Evolutionary conservation across 805 yeast genomes (phyloP).

Genomic region (Candida endomychidarum): DNA sequence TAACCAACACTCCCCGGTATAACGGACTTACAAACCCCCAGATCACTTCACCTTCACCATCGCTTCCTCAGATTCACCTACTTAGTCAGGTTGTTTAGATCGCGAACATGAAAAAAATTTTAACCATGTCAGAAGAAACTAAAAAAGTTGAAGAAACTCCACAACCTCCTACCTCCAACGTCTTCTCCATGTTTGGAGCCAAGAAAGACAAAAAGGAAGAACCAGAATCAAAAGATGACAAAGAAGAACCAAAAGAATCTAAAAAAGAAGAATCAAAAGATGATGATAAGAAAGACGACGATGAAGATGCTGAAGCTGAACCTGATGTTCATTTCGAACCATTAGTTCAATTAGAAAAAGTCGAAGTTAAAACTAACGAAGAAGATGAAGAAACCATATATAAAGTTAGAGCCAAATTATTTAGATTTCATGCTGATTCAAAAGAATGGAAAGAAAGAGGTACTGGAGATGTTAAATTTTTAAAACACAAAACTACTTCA

Average conservation of each 20-base stretch:
- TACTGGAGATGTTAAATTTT: conserved; percentile 95
- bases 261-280: conserved; percentile 28
- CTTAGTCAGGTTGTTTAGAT: too few relatives aligned
- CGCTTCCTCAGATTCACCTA: too few relatives aligned
- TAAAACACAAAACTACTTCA: conserved; percentile 78
- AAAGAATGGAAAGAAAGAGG: conserved; percentile 99
- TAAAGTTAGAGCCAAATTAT: conserved; percentile 92
- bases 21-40: too few relatives aligned
- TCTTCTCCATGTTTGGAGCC: conserved; percentile 95
- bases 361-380: conserved; percentile 84
- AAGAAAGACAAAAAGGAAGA: conserved; percentile 66
- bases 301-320: conserved; percentile 58
- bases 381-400: conserved; percentile 31
- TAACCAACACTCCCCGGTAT: too few relatives aligned
- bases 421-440: conserved; percentile 79
- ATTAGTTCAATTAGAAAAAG: conserved; percentile 89
- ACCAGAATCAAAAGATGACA: conserved; percentile 21
- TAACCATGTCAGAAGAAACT: conserved; percentile 21
- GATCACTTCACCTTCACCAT: too few relatives aligned
- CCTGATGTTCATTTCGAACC: conserved; percentile 96
- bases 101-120: conserved; percentile 3
- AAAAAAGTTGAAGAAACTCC: conserved; percentile 19
- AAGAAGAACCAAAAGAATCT: conserved; percentile 6
- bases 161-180: conserved; percentile 66
- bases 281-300: conserved; percentile 50